Base-by-base conservation (phyloP, 192 early-diverging fungal species). In the Backusella morwellensis region DNA sequence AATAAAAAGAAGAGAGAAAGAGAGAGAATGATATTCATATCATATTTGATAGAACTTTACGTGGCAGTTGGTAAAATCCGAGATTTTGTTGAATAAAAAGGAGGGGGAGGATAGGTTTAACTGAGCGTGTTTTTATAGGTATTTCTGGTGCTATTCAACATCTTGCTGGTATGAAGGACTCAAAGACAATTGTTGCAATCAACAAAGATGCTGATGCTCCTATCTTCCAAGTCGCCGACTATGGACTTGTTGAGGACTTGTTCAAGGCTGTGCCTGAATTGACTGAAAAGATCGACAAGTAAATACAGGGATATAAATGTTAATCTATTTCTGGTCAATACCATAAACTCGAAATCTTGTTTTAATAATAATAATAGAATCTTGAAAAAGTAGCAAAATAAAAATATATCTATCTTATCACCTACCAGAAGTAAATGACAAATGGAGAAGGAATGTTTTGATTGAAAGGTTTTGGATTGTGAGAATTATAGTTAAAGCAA, bases 151-250 rank as follows among this genome's bases (percentile, higher is more conserved):
- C 97, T 41, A 99, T 99, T 82, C 93, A 96, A 90, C 97, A 97
- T 78, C 83, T 98, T 88, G 97, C 97, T 35, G 97, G 97, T 80
- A 99, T 99, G 97, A 99, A 99, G 87, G 97, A 99, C 82, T 96
- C 94, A 86, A 99, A 99, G 91, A 91, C 91, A 44, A 99, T 99
- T 86, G 97, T 97, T 44, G 95, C 95, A 73, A 97, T 99, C 86
- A 99, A 99, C 92, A 98, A 96, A 88, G 97, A 99, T 78, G 88
- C 95, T 21, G 97, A 99, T 76, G 97, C 96, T 41, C 97, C 97
- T 44, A 99, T 99, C 68, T 99, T 99, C 93, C 93, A 94, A 86
- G 93, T 99, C 63, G 93, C 97, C 32, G 97, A 99, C 85, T 96
- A 96, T 81, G 97, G 97, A 44, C 88, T 99, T 50, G 96, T 98